Conservation (phyloP, 2,329 filamentous ascomycete genomes). For the Mycosphaerella arachidis region DNA sequence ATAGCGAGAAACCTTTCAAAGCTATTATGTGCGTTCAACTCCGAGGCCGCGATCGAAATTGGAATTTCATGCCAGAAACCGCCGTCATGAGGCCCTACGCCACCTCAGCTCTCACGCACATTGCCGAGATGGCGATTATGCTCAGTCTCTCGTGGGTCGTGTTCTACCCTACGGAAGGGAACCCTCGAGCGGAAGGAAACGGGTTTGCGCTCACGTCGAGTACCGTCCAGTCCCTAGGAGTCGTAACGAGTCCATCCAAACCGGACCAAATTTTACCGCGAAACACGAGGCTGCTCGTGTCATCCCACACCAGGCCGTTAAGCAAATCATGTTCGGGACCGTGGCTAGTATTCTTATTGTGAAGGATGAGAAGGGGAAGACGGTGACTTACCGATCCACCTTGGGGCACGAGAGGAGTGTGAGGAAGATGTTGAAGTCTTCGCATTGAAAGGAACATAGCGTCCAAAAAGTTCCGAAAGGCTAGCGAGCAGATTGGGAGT, state of each 20-base stretch:
- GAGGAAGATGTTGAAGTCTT: conserved; percentile 6
- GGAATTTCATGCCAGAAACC: conserved; percentile 16
- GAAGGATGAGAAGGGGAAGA: neutral
- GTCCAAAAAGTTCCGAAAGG: neutral
- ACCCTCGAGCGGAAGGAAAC: conserved; percentile 9
- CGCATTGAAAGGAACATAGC: conserved; percentile 2
- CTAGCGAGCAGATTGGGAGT: neutral
- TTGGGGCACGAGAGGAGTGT: conserved; percentile 4
- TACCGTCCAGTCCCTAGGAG: conserved; percentile 5
- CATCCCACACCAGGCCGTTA: conserved; percentile 6
- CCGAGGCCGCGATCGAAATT: conserved; percentile 9
- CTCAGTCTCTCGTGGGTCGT: conserved; percentile 9
- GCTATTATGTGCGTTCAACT: conserved; percentile 7
- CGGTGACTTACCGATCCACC: neutral
- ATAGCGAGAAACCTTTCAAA: neutral
- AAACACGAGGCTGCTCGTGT: conserved; percentile 1
- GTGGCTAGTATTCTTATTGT: conserved; percentile 6
- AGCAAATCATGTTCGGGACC: conserved; percentile 9
- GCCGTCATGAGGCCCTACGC: conserved; percentile 9
- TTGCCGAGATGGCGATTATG: conserved; percentile 10
- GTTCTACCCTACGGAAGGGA: conserved; percentile 8
- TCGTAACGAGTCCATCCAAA: conserved; percentile 5
- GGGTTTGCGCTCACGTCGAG: conserved; percentile 9
- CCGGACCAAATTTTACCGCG: neutral
- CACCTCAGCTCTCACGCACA: conserved; percentile 8